phyloP scores from a whole-genome alignment of 2,329 filamentous ascomycete species.

The Aaosphaeria pasadenensis region DNA sequence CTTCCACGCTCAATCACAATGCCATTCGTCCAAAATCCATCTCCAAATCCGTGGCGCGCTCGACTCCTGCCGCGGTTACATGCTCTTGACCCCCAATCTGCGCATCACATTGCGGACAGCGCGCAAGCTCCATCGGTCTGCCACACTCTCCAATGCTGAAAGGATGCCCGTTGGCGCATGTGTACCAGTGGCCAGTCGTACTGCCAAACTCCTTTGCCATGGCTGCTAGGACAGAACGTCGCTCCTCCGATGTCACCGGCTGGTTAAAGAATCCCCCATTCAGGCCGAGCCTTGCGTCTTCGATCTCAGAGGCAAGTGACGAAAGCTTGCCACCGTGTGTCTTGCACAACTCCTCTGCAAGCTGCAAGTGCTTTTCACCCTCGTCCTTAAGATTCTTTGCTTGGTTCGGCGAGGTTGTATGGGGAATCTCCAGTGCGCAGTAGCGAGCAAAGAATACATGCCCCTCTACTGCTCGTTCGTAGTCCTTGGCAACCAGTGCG shows the following conservation, averaged over 20 bases:
- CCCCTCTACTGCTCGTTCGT: slow-evolving; percentile 49
- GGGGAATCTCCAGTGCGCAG: slow-evolving; percentile 41
- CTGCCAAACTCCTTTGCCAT: slow-evolving; percentile 42
- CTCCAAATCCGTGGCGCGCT: slow-evolving; percentile 49
- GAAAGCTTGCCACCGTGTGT: slow-evolving; percentile 18
- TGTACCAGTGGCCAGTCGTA: slow-evolving; percentile 57
- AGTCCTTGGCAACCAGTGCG: slow-evolving; percentile 35
- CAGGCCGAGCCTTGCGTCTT: slow-evolving; percentile 48
- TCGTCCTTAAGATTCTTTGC: slow-evolving; percentile 7
- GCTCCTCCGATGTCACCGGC: slow-evolving; percentile 37
- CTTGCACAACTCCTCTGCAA: slow-evolving; percentile 21
- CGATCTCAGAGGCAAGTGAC: slow-evolving; percentile 45
- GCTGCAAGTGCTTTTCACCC: slow-evolving; percentile 21
- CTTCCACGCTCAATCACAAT: no score
- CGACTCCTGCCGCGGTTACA: slow-evolving; percentile 47
- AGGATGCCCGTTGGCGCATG: slow-evolving; percentile 53
- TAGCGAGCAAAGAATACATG: slow-evolving; percentile 52
- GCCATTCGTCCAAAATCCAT: neutral
- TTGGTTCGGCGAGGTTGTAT: slow-evolving; percentile 6
- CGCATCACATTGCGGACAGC: slow-evolving; percentile 60
- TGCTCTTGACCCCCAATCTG: slow-evolving; percentile 55
- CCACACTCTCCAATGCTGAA: slow-evolving; percentile 63
- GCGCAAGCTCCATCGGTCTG: slow-evolving; percentile 57
- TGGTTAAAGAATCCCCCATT: slow-evolving; percentile 47
- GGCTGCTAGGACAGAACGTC: slow-evolving; percentile 19